A percentile compares a stretch with the other conserved stretches of the same genome.
Evolutionary conservation across 1,284 basidiomycete genomes (phyloP).

Genomic region (Apiotrichum montevideense): DNA sequence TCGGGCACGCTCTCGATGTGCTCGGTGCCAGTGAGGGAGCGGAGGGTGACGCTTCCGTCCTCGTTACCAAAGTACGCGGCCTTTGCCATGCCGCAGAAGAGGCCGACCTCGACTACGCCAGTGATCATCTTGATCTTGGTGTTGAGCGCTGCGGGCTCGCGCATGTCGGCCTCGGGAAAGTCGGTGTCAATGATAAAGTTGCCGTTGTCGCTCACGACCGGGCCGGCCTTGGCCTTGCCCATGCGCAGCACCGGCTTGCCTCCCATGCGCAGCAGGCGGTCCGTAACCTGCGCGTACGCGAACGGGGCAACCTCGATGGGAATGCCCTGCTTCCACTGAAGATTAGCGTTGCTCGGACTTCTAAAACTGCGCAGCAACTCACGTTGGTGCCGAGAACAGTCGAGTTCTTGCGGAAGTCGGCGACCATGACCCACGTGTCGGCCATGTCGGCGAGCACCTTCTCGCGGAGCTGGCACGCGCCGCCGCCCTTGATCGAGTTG

Average conservation of each 20-base stretch:
- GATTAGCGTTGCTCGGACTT: too few species aligned
- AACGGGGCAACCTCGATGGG: constrained; percentile 96
- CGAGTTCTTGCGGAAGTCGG: constrained; percentile 91
- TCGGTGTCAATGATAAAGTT: constrained; percentile 93
- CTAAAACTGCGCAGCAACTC: constrained; percentile 43
- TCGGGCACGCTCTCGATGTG: constrained; percentile 36
- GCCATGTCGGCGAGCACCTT: constrained; percentile 97
- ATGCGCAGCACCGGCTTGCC: constrained; percentile 65
- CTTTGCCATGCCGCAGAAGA: constrained; percentile 89
- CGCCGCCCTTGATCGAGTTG: constrained; percentile 96
- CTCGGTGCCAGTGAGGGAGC: constrained; percentile 41
- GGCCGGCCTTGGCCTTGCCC: constrained; percentile 59
- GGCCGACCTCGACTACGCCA: constrained; percentile 92
- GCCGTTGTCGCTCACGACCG: constrained; percentile 92
- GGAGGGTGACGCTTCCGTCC: constrained; percentile 48
- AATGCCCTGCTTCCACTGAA: constrained; percentile 77
- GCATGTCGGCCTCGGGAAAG: constrained; percentile 65
- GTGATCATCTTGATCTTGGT: constrained; percentile 78
- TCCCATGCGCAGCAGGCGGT: constrained; percentile 55
- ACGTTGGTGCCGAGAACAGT: constrained; percentile 75
- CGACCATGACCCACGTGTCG: constrained; percentile 89
- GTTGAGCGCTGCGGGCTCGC: constrained; percentile 67
- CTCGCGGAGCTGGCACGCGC: constrained; percentile 92
- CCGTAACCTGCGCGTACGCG: constrained; percentile 82
- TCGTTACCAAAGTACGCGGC: constrained; percentile 96